phyloP scores from a whole-genome alignment of 257 asterid species.

The Nicotiana sylvestris region DNA sequence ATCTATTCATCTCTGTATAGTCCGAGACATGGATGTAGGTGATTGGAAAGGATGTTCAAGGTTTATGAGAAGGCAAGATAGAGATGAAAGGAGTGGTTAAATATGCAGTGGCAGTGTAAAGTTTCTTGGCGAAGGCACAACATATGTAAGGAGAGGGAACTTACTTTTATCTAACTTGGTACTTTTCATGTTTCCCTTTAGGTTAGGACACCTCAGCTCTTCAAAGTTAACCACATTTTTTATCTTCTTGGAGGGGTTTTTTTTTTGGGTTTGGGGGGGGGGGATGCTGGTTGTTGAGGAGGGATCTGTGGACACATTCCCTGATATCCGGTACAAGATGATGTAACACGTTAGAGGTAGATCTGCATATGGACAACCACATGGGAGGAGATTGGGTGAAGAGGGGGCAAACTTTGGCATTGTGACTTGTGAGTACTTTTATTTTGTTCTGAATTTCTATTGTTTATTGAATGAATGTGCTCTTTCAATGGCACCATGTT shows the following conservation, averaged over 20 bases:
- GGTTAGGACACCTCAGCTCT: neutral
- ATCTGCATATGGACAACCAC: neutral
- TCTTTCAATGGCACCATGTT: neutral
- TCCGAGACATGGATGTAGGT: neutral
- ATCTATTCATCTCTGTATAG: neutral
- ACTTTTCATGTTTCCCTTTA: neutral
- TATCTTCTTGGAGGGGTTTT: neutral
- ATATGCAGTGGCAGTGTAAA: neutral
- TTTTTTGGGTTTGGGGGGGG: neutral
- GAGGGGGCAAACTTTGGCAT: neutral
- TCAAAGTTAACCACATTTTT: neutral
- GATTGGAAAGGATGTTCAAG: neutral
- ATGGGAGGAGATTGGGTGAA: constrained; percentile 4
- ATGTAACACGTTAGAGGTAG: neutral
- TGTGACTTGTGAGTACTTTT: neutral
- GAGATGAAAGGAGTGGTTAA: neutral
- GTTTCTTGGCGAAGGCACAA: neutral
- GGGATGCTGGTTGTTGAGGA: neutral
- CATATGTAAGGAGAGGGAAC: neutral
- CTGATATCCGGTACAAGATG: neutral
- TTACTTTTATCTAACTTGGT: neutral
- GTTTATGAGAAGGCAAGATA: neutral
- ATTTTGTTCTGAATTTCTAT: neutral
- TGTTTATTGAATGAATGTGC: neutral
- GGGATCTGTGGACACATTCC: neutral